These are phyloP conservation scores for Argentina anserina DNA, from an alignment of 306 rosid species.

Conservation along the genomic window DNA sequence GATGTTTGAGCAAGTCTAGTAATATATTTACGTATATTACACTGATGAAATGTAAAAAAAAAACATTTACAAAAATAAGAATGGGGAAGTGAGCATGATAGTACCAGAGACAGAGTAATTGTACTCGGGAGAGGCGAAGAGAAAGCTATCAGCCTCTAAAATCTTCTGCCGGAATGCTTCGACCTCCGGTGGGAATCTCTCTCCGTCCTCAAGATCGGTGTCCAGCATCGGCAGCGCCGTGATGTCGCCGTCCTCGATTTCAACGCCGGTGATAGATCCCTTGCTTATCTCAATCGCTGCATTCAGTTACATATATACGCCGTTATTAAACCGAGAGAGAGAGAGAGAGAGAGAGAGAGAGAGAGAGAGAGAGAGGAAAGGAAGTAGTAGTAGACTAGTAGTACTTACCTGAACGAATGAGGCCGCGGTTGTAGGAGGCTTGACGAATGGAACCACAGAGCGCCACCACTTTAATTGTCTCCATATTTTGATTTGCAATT, in stretches of 20 bases:
- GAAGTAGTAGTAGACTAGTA: too few relatives aligned
- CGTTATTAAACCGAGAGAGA: neutral
- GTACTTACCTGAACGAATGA: conserved; percentile 51
- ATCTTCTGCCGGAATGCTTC: conserved; percentile 62
- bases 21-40: too few relatives aligned
- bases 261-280: conserved; percentile 30
- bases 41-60: too few relatives aligned
- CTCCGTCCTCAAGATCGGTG: conserved; percentile 61
- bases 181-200: conserved; percentile 49
- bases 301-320: neutral
- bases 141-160: conserved; percentile 54
- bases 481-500: too few relatives aligned
- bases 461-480: conserved; percentile 28
- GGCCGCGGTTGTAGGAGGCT: conserved; percentile 54
- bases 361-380: neutral
- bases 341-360: neutral
- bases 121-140: conserved; percentile 85
- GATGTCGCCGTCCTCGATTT: conserved; percentile 61
- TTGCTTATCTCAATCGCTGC: conserved; percentile 59
- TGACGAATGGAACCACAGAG: conserved; percentile 58
- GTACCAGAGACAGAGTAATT: conserved; percentile 62
- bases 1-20: too few relatives aligned
- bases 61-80: too few relatives aligned
- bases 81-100: too few relatives aligned
- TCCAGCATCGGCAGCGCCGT: conserved; percentile 53